Evolutionary conservation across 768 basidiomycete species (phyloP), one percentile per base, ranked within the genome.

Genomic region (Lactarius sp.): DNA sequence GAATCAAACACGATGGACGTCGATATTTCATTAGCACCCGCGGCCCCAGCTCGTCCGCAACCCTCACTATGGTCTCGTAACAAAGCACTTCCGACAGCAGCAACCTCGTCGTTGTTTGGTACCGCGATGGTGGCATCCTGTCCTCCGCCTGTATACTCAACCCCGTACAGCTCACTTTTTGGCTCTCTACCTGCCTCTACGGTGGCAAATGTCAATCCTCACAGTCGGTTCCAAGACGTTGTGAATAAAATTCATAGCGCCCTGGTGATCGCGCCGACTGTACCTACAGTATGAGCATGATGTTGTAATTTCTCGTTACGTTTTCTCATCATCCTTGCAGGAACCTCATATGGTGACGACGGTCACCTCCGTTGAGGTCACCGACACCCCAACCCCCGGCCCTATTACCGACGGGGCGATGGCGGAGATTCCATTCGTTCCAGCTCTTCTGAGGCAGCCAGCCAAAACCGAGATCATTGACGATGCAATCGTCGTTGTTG

Each of bases 361-460:
- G 16, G 52, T 6, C 6, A 36, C 60, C 42, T 62, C 64, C 13
- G 63, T 63, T n/a, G 66, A 59, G 37, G 67, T 56, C 20, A 55
- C 57, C 2, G 55, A 60, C 34, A 58, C 57, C 20, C 62, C 56
- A 36, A 49, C 64, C 6, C 51, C 56, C 2, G 53, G 39, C 13
- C 66, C 50, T 47, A 22, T 33, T 27, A 56, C 56, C 50, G 68
- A 46, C 12, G 77, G 76, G 27, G 81, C 79, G 73, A 81, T 85
- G 58, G 80, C 84, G 41, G 91, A 92, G 73, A 82, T 94, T 7
- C 85, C 92, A 1, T 95, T 86, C 66, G 79, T 95, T 9, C 92
- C 92, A 52, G 80, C 84, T 1, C 74, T 82, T 0, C 80, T 85
- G 69, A 83, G 92, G 22, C 71, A 70, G 55, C 60, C 70, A 20